Base-by-base conservation (phyloP, 441 rosid species). In the Rhodomyrtus psidioides region DNA sequence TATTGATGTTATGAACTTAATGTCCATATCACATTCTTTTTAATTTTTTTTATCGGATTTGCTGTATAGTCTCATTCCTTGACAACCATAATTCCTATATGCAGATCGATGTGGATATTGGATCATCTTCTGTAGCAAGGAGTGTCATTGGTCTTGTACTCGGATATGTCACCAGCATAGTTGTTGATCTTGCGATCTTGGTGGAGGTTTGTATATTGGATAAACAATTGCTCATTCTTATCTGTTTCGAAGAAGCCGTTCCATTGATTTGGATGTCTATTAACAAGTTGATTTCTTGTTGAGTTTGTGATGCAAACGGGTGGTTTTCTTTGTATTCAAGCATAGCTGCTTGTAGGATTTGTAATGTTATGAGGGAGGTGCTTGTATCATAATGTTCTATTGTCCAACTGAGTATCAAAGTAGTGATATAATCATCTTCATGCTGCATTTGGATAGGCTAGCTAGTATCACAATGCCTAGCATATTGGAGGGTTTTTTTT, bases 71-170 rank as follows among this genome's bases (percentile, higher is more conserved):
- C 51, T 26, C 60, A 75, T 70, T 70, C 49, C 51, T 28, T 53
- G 60, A 82, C 59, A 14, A 26, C 9, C n/a, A 70, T 39, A 39
- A 10, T 34, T 70, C 79, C 79, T 70, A 39, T 70, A 70, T 91
- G 92, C 94, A 98, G 99, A 95, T 96, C 79, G 99, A 96, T 89
- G 99, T 98, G 87, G 99, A 95, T 89, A 96, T 98, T 83, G 99
- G 99, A 86, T 98, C 99, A 88, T 98, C 99, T n/a, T 94, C 99
- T 16, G 99, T 98, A 21, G 99, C 99, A 56, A 93, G 96, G 87
- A 92, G 98, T 83, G 98, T 98, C 82, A 92, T 98, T 30, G 96
- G 99, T 83, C 95, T 96, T 70, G 99, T 98, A 85, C 98, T 98
- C 82, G 99, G 99, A 90, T 95, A 95, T 34, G 96, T 96, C 84